A percentile compares a stretch with the other conserved stretches of the same genome.
Conservation (phyloP, 2,329 filamentous ascomycete genomes). For the Polychaeton citri region DNA sequence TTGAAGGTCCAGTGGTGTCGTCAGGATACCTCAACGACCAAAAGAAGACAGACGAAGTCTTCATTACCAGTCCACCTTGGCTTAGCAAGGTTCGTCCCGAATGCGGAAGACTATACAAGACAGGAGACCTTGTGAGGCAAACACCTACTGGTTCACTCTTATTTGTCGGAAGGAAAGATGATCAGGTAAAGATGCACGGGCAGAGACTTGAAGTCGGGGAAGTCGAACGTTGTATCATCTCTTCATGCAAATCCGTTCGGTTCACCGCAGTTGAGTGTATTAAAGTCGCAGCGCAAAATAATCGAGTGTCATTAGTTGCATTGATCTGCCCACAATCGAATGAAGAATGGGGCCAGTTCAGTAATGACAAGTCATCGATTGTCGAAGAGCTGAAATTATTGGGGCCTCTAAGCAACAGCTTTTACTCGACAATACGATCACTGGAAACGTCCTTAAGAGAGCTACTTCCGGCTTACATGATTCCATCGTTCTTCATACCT, state of each 20-base stretch:
- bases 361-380: too few species aligned
- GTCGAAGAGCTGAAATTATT: too few species aligned
- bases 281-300: not conserved
- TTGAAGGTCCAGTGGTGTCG: slow-evolving; percentile 34
- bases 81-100: slow-evolving; percentile 4
- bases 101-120: slow-evolving; percentile 41
- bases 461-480: slow-evolving; percentile 47
- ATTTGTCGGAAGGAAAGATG: slow-evolving; percentile 50
- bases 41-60: slow-evolving; percentile 17
- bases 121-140: slow-evolving; percentile 46
- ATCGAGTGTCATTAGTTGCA: not conserved
- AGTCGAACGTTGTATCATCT: slow-evolving; percentile 24
- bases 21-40: slow-evolving; percentile 28
- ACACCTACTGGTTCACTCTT: slow-evolving; percentile 39
- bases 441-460: not conserved
- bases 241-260: not conserved
- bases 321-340: not conserved
- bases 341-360: too few species aligned
- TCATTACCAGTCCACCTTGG: slow-evolving; percentile 19
- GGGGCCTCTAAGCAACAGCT: not conserved
- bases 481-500: slow-evolving; percentile 58
- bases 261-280: too few species aligned
- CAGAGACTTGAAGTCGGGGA: slow-evolving; percentile 49
- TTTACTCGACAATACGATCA: not conserved
- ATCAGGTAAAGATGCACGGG: slow-evolving; percentile 54